Evolutionary conservation across 78 protist genomes (phyloP).

Genomic region (Dictyostelium capitatum): DNA sequence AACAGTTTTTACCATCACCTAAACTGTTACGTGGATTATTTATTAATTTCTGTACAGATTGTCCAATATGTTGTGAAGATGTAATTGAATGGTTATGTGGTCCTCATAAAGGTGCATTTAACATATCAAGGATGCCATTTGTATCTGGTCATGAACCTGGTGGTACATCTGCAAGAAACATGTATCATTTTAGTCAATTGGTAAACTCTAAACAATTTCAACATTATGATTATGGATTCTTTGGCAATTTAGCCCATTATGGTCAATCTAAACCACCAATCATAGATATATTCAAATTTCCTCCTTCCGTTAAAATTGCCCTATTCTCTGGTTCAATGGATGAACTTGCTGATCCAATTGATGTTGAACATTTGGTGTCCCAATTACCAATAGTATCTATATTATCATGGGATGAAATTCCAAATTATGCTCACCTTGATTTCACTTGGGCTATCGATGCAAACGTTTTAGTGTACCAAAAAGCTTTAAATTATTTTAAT

Average conservation of each 20-base stretch:
- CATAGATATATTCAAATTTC: slow-evolving; percentile 30
- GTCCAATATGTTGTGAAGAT: slow-evolving; percentile 63
- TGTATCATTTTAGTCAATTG: slow-evolving; percentile 78
- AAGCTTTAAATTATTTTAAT: slow-evolving; percentile 7
- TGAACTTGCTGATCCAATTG: slow-evolving; percentile 84
- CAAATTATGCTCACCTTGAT: slow-evolving; percentile 69
- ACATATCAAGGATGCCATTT: slow-evolving; percentile 67
- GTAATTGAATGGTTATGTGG: slow-evolving; percentile 69
- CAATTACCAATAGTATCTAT: slow-evolving; percentile 2
- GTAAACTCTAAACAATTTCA: slow-evolving; percentile 65
- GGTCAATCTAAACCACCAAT: slow-evolving; percentile 46
- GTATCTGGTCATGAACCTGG: slow-evolving; percentile 74
- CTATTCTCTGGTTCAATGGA: slow-evolving; percentile 79
- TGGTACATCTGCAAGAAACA: slow-evolving; percentile 72
- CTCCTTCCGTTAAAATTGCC: slow-evolving; percentile 37
- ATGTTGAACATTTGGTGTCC: slow-evolving; percentile 47
- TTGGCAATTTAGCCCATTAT: slow-evolving; percentile 1
- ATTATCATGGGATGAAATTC: slow-evolving; percentile 30
- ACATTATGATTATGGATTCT: slow-evolving; percentile 59
- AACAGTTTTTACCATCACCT: slow-evolving; percentile 63
- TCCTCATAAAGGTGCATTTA: slow-evolving; percentile 56
- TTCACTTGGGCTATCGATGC: slow-evolving; percentile 85
- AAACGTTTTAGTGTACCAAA: slow-evolving; percentile 13
- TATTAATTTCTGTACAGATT: slow-evolving; percentile 50
- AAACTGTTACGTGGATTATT: neutral